These are phyloP conservation scores for Eucalyptus virginea DNA, from an alignment of 345 rosid genomes.

Conservation along the genomic window DNA sequence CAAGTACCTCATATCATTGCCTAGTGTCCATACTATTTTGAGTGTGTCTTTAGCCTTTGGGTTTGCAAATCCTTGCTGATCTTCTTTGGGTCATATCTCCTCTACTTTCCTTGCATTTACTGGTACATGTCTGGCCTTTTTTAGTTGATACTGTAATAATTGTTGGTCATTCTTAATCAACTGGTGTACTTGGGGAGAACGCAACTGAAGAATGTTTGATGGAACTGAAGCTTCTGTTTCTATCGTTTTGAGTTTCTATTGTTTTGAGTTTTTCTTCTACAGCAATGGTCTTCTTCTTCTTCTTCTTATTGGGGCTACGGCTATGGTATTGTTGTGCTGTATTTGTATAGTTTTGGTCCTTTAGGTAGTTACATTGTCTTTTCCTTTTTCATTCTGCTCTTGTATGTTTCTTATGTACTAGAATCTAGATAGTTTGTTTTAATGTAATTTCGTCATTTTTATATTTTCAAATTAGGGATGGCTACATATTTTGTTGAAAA, in stretches of 20 bases:
- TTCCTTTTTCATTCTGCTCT: not conserved
- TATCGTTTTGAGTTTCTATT: not conserved
- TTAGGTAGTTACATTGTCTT: not conserved
- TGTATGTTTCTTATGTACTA: not conserved
- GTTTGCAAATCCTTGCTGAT: not conserved
- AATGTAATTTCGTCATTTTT: not conserved
- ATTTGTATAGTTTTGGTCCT: not conserved
- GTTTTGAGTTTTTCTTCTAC: not conserved
- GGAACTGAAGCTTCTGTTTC: not conserved
- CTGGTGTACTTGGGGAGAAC: not conserved
- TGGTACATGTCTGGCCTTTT: not conserved
- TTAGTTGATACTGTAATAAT: not conserved
- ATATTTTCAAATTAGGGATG: not conserved
- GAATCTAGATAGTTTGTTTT: not conserved
- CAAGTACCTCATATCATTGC: not conserved
- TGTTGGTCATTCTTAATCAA: not conserved
- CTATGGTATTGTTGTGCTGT: not conserved
- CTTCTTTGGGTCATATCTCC: not conserved
- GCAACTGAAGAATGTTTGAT: not conserved
- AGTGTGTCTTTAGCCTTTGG: not conserved
- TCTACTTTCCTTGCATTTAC: not conserved
- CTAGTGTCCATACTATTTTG: not conserved
- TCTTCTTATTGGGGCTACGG: not conserved
- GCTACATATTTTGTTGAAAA: not conserved
- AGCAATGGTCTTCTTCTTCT: not conserved